These are phyloP conservation scores for Candida sphagnicola DNA, from an alignment of 805 yeast genomes.

Conservation along the genomic window DNA sequence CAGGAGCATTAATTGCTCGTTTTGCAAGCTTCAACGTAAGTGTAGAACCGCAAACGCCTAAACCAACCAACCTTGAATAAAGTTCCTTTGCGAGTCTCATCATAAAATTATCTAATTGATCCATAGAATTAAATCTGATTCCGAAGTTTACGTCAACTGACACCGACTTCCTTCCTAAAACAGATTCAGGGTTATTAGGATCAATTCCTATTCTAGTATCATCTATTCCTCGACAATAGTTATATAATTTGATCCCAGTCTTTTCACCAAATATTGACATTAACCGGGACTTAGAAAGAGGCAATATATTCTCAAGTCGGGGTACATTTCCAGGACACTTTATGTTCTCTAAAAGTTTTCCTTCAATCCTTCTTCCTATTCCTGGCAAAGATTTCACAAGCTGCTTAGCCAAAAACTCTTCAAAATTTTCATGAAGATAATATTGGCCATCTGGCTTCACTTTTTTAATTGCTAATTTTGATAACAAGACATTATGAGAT, in stretches of 20 bases:
- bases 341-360: conserved; percentile 31
- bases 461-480: conserved; percentile 64
- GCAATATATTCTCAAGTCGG: conserved; percentile 37
- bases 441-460: conserved; percentile 80
- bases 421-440: conserved; percentile 27
- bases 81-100: conserved; percentile 58
- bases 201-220: conserved; percentile 54
- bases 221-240: conserved; percentile 67
- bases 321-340: conserved; percentile 10
- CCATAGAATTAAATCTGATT: conserved; percentile 59
- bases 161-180: conserved; percentile 63
- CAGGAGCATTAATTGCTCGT: conserved; percentile 63
- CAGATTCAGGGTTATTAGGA: conserved; percentile 30
- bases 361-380: conserved; percentile 49
- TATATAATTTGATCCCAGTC: conserved; percentile 60
- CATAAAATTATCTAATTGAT: conserved; percentile 65
- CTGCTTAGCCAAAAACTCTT: conserved; percentile 33
- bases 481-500: conserved; percentile 69
- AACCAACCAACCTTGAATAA: conserved; percentile 43
- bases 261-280: conserved; percentile 59
- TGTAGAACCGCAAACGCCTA: conserved; percentile 50
- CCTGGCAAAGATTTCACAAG: conserved; percentile 53
- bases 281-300: conserved; percentile 30
- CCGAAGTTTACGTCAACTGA: conserved; percentile 94
- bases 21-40: conserved; percentile 63